These are phyloP conservation scores for Lonicera japonica DNA, from an alignment of 129 eudicot species.

Conservation along the genomic window DNA sequence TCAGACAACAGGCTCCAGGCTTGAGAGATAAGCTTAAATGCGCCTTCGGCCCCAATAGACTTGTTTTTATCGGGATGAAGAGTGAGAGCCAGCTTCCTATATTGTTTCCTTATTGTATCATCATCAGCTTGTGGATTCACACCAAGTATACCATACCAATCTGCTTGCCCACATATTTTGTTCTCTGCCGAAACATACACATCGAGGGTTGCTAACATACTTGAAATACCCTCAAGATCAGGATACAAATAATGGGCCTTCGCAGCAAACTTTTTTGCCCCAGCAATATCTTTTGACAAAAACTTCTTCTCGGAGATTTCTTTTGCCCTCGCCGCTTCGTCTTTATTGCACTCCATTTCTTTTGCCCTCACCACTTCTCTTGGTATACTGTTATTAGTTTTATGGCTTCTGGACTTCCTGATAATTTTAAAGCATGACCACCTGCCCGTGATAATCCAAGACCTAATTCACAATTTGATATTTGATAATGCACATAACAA, in stretches of 20 bases:
- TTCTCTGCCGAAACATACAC: conserved; percentile 61
- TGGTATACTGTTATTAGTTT: no score
- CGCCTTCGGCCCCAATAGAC: conserved; percentile 86
- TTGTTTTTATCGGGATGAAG: conserved; percentile 94
- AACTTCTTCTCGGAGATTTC: conserved; percentile 77
- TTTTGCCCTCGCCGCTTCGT: conserved; percentile 81
- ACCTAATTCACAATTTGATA: background rate
- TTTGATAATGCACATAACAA: background rate
- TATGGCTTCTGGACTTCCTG: no score
- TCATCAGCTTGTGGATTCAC: conserved; percentile 67
- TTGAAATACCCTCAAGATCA: conserved; percentile 77
- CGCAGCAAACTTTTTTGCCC: conserved; percentile 70
- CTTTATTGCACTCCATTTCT: conserved; percentile 85
- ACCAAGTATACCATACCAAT: conserved; percentile 77
- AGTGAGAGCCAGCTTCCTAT: conserved; percentile 60
- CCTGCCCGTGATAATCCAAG: background rate
- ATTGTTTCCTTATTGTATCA: conserved; percentile 58
- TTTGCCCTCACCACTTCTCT: background rate
- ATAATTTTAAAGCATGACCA: no score
- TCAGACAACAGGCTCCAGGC: conserved; percentile 85
- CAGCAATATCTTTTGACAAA: conserved; percentile 48
- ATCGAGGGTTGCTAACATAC: conserved; percentile 57
- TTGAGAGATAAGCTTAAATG: conserved; percentile 67
- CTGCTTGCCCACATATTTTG: conserved; percentile 49
- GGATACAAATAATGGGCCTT: conserved; percentile 79